Evolutionary conservation across 306 rosid genomes (phyloP).

Genomic region (Cicer pinnatifidum): DNA sequence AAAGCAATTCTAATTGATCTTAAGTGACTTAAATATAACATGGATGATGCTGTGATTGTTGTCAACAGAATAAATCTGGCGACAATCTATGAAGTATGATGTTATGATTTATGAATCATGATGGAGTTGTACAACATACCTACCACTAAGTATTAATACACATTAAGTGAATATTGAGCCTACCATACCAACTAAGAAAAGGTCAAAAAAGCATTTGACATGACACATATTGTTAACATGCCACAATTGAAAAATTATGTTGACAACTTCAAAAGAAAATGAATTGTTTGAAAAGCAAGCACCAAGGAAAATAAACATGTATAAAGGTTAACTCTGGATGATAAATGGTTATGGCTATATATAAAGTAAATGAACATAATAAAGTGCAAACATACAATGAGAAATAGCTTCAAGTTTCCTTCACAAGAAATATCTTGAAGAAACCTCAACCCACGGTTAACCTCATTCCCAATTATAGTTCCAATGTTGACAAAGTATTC

Average conservation of each 20-base stretch:
- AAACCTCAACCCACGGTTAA: conserved; percentile 59
- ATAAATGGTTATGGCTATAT: background rate
- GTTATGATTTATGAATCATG: background rate
- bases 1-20: background rate
- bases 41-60: background rate
- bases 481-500: conserved; percentile 70
- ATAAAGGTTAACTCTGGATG: background rate
- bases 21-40: background rate
- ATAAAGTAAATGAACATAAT: background rate
- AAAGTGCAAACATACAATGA: conserved; percentile 56
- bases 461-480: conserved; percentile 53
- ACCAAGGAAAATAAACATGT: background rate
- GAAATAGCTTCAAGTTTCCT: conserved; percentile 76
- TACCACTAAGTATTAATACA: background rate
- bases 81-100: background rate
- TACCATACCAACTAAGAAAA: background rate
- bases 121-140: background rate
- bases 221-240: background rate
- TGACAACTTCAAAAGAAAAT: background rate
- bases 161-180: background rate
- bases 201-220: background rate
- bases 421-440: conserved; percentile 84
- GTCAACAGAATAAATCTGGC: background rate
- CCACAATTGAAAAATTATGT: background rate
- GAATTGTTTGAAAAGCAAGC: background rate